These are phyloP conservation scores for Galium porrigens DNA, from an alignment of 305 asterid species.

Conservation along the genomic window DNA sequence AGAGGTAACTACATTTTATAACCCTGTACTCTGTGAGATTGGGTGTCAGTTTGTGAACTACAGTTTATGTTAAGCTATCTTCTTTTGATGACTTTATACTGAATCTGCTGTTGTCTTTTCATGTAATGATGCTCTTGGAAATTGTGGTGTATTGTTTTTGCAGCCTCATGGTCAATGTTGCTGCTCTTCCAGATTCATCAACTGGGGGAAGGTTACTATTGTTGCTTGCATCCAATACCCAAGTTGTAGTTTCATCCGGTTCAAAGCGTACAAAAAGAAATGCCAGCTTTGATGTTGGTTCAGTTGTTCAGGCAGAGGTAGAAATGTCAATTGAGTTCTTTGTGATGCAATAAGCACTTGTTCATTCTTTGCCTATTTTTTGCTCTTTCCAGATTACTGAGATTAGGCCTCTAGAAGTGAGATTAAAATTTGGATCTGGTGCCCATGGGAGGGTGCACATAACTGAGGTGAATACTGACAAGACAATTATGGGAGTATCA, in stretches of 20 bases:
- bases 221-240: constrained; percentile 49
- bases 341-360: background rate
- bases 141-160: constrained; percentile 15
- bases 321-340: constrained; percentile 6
- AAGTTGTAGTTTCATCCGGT: constrained; percentile 45
- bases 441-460: constrained; percentile 69
- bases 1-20: constrained; percentile 37
- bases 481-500: background rate
- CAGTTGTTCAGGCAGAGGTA: constrained; percentile 81
- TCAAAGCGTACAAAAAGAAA: constrained; percentile 68
- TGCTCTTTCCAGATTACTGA: constrained; percentile 61
- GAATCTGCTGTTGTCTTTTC: background rate
- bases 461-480: constrained; percentile 52
- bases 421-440: constrained; percentile 78
- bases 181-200: constrained; percentile 59
- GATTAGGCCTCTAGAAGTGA: constrained; percentile 71
- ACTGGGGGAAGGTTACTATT: constrained; percentile 72
- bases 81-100: background rate
- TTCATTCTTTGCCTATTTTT: constrained; percentile 8
- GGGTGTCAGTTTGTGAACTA: background rate
- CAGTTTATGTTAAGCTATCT: background rate
- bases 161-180: constrained; percentile 61
- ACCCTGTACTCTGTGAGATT: background rate
- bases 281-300: constrained; percentile 50
- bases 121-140: background rate